Base-by-base conservation (phyloP, 2,329 filamentous ascomycete genomes). In the Verticillium nubilum region DNA sequence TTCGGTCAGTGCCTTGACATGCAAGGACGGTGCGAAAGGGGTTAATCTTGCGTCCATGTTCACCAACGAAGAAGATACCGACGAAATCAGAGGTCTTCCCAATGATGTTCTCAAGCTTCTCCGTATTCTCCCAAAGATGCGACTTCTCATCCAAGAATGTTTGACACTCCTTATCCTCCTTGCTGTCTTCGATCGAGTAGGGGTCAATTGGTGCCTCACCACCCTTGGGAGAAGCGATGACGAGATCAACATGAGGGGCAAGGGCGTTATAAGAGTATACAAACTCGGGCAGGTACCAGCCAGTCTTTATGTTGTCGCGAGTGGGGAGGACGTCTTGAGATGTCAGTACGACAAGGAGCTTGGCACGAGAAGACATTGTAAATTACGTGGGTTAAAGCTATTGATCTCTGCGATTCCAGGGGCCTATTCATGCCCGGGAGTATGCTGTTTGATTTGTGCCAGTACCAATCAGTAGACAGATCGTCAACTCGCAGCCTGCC, bases 191-290 rank as follows among this genome's bases (percentile, higher is more conserved):
- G 56, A 88, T 75, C 0, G 80, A 88, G 64, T 56, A 60, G 0
- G 80, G 83, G 74, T 89, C 86, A 0, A 89, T 77, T 0, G 86
- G 85, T 0, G 86, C 80, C 15, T 74, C 74, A 63, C 86, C 85
- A 63, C 86, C 86, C 31, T 78, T 77, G 55, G 86, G 86, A 0
- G 86, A 89, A 59, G 84, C 85, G 28, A 86, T 74, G 59, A 78
- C 77, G 29, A 88, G 66, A 53, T 83, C 78, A 61, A 74, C 74
- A 64, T 78, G 76, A 29, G 76, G 61, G 12, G 61, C 66, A 42
- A 89, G 78, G 61, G 82, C 77, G 56, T 85, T 76, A 72, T 85
- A 83, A 12, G 86, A 85, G 73, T 89, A 86, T 52, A 86, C 82
- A 58, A 89, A 76, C 68, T 89, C 86, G 59, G 81, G 78, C 80